Evolutionary conservation across 257 asterid genomes (phyloP).

Genomic region (Rhazya stricta): DNA sequence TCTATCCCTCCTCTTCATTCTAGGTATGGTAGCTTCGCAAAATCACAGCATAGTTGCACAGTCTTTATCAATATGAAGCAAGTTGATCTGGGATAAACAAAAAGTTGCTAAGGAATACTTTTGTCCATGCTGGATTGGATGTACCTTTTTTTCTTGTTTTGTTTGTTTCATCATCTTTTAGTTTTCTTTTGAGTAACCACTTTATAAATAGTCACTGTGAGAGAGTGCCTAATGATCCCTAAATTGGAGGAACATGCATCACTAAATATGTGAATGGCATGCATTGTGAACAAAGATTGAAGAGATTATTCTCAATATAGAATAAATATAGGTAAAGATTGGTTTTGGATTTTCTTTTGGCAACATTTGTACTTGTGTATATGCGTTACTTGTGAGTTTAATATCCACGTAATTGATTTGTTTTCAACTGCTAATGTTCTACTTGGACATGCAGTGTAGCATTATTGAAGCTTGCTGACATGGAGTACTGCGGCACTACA

Average conservation of each 20-base stretch:
- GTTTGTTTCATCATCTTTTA: not conserved
- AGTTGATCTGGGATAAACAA: not conserved
- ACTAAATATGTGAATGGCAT: not conserved
- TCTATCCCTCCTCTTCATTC: slow-evolving; percentile 94
- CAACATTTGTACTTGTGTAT: not conserved
- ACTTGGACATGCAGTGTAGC: slow-evolving; percentile 56
- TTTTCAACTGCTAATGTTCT: not conserved
- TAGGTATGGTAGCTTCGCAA: slow-evolving; percentile 40
- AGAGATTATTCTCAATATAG: not conserved
- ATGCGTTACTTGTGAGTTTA: not conserved
- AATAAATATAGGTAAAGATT: not conserved
- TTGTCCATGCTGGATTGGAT: not conserved
- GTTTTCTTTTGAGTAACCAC: not conserved
- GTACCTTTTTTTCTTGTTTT: not conserved
- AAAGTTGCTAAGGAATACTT: not conserved
- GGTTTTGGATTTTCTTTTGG: not conserved
- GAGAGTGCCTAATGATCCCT: not conserved
- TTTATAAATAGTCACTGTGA: not conserved
- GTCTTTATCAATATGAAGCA: not conserved
- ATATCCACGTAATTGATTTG: not conserved
- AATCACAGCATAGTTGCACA: not conserved
- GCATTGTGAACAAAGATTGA: not conserved
- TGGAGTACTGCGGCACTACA: slow-evolving; percentile 92
- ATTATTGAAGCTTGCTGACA: slow-evolving; percentile 77
- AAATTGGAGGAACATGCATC: not conserved